Conservation (phyloP, 495 filamentous ascomycete genomes). For the Aspergillus sclerotioniger region DNA sequence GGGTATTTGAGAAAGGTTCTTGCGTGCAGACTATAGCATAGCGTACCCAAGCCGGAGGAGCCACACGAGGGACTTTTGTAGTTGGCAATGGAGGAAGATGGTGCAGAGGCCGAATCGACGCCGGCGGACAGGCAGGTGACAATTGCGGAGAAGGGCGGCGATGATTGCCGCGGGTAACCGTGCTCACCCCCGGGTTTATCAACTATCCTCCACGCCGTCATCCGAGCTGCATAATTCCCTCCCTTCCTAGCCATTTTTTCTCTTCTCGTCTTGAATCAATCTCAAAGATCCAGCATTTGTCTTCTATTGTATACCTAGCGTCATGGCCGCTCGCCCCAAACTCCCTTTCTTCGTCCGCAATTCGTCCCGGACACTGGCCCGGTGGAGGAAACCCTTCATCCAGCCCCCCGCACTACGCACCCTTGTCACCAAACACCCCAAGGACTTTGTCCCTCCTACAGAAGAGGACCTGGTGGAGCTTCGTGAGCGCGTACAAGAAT, state of each 20-base stretch:
- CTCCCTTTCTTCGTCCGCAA: slow-evolving; percentile 34
- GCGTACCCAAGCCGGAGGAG: background rate
- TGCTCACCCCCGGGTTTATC: background rate
- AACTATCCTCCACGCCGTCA: background rate
- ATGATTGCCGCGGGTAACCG: background rate
- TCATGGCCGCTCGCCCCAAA: slow-evolving; percentile 31
- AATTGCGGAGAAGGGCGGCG: background rate
- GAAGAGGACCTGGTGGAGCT: slow-evolving; percentile 76
- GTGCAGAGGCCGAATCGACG: no score
- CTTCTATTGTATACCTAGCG: background rate
- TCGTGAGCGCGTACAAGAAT: slow-evolving; percentile 88
- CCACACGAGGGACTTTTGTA: background rate
- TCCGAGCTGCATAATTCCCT: background rate
- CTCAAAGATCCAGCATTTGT: background rate
- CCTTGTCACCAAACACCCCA: slow-evolving; percentile 75
- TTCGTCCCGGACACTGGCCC: slow-evolving; percentile 25
- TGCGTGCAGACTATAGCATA: background rate
- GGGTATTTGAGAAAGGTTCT: background rate
- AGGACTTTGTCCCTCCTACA: slow-evolving; percentile 74
- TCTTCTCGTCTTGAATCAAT: slow-evolving; percentile 1
- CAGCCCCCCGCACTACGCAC: slow-evolving; percentile 34
- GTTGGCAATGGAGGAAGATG: background rate
- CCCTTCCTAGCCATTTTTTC: background rate
- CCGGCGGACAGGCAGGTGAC: background rate
- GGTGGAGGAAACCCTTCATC: slow-evolving; percentile 28